Evolutionary conservation across 202 grass and related monocot genomes (phyloP).

Genomic region (Brachypodium distachyon): DNA sequence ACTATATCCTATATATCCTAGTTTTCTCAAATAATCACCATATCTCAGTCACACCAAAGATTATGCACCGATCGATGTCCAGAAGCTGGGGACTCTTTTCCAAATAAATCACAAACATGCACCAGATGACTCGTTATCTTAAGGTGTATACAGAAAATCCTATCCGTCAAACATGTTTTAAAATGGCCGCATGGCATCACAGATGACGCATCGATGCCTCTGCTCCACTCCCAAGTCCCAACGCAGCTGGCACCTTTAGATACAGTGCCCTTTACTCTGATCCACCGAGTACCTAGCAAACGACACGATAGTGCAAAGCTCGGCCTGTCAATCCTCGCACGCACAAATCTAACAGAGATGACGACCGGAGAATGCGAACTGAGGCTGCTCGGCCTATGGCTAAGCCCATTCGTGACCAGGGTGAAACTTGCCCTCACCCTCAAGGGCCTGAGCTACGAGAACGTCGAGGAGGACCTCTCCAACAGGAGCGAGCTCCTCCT

Average conservation of each 20-base stretch:
- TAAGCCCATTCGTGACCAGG: neutral
- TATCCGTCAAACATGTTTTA: no score
- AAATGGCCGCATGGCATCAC: no score
- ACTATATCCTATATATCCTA: no score
- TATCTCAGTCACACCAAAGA: no score
- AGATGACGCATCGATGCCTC: no score
- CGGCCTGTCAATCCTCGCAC: neutral
- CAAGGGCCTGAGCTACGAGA: constrained; percentile 27
- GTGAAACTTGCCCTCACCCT: constrained; percentile 10
- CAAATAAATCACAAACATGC: no score
- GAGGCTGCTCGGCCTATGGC: constrained; percentile 17
- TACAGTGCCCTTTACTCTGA: neutral
- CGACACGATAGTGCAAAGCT: neutral
- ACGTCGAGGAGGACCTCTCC: neutral
- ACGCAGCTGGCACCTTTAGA: neutral
- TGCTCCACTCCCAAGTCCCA: neutral
- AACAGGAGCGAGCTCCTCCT: constrained; percentile 11
- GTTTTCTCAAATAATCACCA: no score
- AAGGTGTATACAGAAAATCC: no score
- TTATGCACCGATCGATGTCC: no score
- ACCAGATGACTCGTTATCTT: no score
- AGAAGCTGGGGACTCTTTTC: no score
- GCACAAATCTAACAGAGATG: neutral
- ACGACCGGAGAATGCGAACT: constrained; percentile 17
- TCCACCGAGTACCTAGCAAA: neutral